phyloP scores from a whole-genome alignment of 2,329 filamentous ascomycete genomes.

The Iodosphaeria phyllophila region DNA sequence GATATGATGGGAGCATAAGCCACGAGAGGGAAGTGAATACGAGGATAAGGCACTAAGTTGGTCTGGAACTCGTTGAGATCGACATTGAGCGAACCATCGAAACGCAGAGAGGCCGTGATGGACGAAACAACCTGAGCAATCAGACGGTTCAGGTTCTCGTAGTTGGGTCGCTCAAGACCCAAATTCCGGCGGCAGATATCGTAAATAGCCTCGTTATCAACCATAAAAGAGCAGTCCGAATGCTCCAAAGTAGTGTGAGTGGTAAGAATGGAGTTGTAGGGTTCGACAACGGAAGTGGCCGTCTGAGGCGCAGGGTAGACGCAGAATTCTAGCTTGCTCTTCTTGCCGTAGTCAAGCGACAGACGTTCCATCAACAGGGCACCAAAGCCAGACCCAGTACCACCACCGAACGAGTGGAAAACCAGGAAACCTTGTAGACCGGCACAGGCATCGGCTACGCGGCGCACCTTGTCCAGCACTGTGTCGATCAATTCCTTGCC shows the following conservation, averaged over 20 bases:
- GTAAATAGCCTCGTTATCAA: slow-evolving; percentile 99
- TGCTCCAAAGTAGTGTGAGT: slow-evolving; percentile 98
- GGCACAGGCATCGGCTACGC: slow-evolving; percentile 92
- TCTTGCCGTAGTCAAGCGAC: slow-evolving; percentile 98
- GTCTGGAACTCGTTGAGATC: slow-evolving; percentile 99
- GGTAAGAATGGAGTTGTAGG: slow-evolving; percentile 98
- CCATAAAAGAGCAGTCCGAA: slow-evolving; percentile 99
- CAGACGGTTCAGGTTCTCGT: slow-evolving; percentile 96
- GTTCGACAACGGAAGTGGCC: slow-evolving; percentile 93
- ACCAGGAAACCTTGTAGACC: slow-evolving; percentile 98
- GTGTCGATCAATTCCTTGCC: slow-evolving; percentile 98
- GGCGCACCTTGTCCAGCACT: slow-evolving; percentile 93
- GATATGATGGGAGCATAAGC: slow-evolving; percentile 91
- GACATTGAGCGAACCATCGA: slow-evolving; percentile 97
- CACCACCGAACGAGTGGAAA: slow-evolving; percentile 99
- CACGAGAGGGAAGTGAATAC: slow-evolving; percentile 98
- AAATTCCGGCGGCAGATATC: slow-evolving; percentile 98
- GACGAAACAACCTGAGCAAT: slow-evolving; percentile 98
- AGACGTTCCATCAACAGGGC: slow-evolving; percentile 97
- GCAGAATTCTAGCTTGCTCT: slow-evolving; percentile 99
- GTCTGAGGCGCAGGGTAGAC: slow-evolving; percentile 97
- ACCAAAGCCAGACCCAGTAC: slow-evolving; percentile 96
- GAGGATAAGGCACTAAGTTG: slow-evolving; percentile 95
- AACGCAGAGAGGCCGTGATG: slow-evolving; percentile 94
- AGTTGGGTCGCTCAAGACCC: slow-evolving; percentile 91